Evolutionary conservation across 1,284 basidiomycete genomes (phyloP), one percentile per base, ranked within the genome.

Genomic region (Chalciporus sp.): DNA sequence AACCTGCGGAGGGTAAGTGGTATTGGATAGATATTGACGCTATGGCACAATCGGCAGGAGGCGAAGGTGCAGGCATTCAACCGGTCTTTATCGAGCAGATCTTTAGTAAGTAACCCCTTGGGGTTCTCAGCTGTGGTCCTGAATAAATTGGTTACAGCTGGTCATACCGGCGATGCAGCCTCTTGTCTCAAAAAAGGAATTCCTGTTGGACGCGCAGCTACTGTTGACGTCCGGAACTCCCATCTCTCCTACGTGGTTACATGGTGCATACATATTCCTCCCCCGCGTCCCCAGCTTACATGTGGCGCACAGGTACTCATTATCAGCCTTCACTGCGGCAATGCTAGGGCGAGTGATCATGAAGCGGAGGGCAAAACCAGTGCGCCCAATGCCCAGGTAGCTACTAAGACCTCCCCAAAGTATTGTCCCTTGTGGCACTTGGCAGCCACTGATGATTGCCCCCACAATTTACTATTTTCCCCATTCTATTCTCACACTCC

Each of bases 171-270:
- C 48, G 83, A 95, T 61, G 88, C 85, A 37, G 72, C 81, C 14
- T 73, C 79, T 35, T 78, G 83, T 52, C 70, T 96, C 35, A 73
- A 79, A 7, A 84, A 84, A 56, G 96, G 95, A 29, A 76, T 88
- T 40, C 97, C 96, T 1, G 78, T 99, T 39, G 96, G 97, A 27
- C 83, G 94, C 49, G 75, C 88, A 23, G 84, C 94, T 2, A 84
- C 85, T 4, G 88, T 98, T 42, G 94, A 98, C 67, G 75, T 99
- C 47, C 82, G 97, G 41, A 99, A 99, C 72, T 87, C 94, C 52
- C 96, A 99, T 76, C 81, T 94, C 9, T 95, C 94, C 7, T 99
- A 99, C 71, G 93, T 96, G 7, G 83, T 90, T 17, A 99, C 96
- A 11, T 99, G 96, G 96, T 95, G 64, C 46, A 78, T 61, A 27